Evolutionary conservation across 2,329 filamentous ascomycete species (phyloP).

Genomic region (Cadophora sp.): DNA sequence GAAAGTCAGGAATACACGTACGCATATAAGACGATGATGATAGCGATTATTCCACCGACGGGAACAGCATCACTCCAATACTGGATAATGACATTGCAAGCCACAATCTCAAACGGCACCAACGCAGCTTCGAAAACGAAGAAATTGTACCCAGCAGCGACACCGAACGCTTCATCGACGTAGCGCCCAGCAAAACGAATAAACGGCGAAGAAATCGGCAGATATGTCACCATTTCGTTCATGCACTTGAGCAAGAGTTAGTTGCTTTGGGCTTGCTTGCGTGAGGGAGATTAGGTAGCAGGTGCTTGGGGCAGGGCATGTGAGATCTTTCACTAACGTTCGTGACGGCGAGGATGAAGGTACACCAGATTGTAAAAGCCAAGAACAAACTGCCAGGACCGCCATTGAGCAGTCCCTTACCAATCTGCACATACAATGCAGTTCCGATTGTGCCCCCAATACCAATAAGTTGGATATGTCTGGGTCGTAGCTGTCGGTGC

Average conservation of each 20-base stretch:
- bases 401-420: slow-evolving; percentile 61
- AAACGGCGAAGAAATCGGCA: slow-evolving; percentile 80
- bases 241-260: slow-evolving; percentile 45
- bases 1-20: slow-evolving; percentile 15
- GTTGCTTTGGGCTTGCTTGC: slow-evolving; percentile 28
- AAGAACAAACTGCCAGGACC: slow-evolving; percentile 64
- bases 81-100: slow-evolving; percentile 50
- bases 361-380: slow-evolving; percentile 67
- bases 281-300: background rate
- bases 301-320: slow-evolving; percentile 46
- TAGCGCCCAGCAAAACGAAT: slow-evolving; percentile 79
- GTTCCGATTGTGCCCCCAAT: slow-evolving; percentile 72
- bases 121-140: slow-evolving; percentile 71
- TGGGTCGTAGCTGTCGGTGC: slow-evolving; percentile 48
- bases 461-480: slow-evolving; percentile 51
- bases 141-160: slow-evolving; percentile 77
- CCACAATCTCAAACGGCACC: slow-evolving; percentile 48
- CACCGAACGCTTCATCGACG: slow-evolving; percentile 77
- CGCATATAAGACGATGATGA: slow-evolving; percentile 54
- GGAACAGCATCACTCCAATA: slow-evolving; percentile 57
- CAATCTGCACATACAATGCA: slow-evolving; percentile 60
- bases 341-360: slow-evolving; percentile 65
- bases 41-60: slow-evolving; percentile 56
- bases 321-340: slow-evolving; percentile 50
- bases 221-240: slow-evolving; percentile 79